These are phyloP conservation scores for Dactylellina leptospora DNA, from an alignment of 2,329 filamentous ascomycete species.

Conservation along the genomic window DNA sequence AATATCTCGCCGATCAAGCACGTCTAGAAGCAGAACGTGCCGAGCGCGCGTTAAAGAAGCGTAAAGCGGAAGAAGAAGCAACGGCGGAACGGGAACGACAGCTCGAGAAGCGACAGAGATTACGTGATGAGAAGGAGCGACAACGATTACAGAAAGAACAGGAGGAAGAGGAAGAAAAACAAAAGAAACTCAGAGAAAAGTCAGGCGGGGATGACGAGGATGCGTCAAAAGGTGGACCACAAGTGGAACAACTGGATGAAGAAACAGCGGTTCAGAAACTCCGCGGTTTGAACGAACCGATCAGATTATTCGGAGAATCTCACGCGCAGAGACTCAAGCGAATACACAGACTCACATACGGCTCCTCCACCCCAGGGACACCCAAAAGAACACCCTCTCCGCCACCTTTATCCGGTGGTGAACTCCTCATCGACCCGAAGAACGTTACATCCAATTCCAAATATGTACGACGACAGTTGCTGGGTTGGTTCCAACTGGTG, in stretches of 20 bases:
- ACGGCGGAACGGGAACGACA: slow-evolving; percentile 69
- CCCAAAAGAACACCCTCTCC: slow-evolving; percentile 62
- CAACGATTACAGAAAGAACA: slow-evolving; percentile 64
- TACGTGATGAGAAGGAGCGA: slow-evolving; percentile 84
- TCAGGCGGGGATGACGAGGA: slow-evolving; percentile 58
- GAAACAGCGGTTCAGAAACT: slow-evolving; percentile 75
- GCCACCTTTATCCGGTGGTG: slow-evolving; percentile 67
- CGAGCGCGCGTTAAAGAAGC: slow-evolving; percentile 77
- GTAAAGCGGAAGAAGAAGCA: slow-evolving; percentile 87
- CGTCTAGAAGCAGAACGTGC: slow-evolving; percentile 75
- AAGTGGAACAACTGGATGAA: slow-evolving; percentile 72
- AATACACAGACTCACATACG: slow-evolving; percentile 48
- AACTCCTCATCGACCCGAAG: slow-evolving; percentile 54
- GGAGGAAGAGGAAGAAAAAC: slow-evolving; percentile 61
- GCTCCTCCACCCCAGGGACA: slow-evolving; percentile 11
- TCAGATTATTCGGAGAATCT: slow-evolving; percentile 80
- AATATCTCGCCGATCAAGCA: slow-evolving; percentile 83
- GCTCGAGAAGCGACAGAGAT: slow-evolving; percentile 76
- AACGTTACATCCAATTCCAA: slow-evolving; percentile 70
- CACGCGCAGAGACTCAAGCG: slow-evolving; percentile 64
- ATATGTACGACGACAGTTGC: slow-evolving; percentile 85
- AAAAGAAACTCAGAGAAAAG: slow-evolving; percentile 58
- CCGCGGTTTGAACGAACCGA: slow-evolving; percentile 76
- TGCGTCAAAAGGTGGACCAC: slow-evolving; percentile 53
- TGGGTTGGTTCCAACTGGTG: slow-evolving; percentile 97